phyloP scores from a whole-genome alignment of 2,329 filamentous ascomycete species.

The Chrysosporium queenslandicum region DNA sequence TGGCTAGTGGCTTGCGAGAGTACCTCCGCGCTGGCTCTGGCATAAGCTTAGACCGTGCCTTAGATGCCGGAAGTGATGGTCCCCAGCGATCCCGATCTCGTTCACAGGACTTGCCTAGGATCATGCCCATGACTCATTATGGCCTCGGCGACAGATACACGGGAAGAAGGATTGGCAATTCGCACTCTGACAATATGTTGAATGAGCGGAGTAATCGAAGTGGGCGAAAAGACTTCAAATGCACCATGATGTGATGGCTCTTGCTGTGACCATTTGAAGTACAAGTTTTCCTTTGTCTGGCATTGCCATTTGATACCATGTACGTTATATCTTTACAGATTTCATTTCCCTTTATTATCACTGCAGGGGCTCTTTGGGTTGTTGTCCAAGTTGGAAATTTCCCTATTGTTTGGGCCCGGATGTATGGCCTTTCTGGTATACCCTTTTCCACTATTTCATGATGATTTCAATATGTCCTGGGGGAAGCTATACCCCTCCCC shows the following conservation, averaged over 20 bases:
- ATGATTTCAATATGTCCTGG: too few relatives aligned
- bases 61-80: neutral
- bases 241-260: constrained; percentile 29
- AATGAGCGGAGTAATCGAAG: constrained; percentile 31
- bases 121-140: neutral
- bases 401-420: too few relatives aligned
- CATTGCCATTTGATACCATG: neutral
- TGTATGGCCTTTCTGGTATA: too few relatives aligned
- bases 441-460: too few relatives aligned
- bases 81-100: constrained; percentile 17
- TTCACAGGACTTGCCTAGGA: constrained; percentile 19
- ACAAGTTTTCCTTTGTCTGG: neutral
- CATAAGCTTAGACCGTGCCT: constrained; percentile 9
- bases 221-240: constrained; percentile 28
- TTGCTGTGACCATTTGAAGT: neutral
- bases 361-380: neutral
- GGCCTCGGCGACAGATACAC: constrained; percentile 13
- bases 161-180: constrained; percentile 14
- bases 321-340: neutral
- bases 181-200: constrained; percentile 14
- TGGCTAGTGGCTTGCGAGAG: constrained; percentile 8
- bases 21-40: neutral
- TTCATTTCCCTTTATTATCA: neutral
- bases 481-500: too few relatives aligned
- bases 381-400: neutral